Conservation (phyloP, 441 rosid genomes). For the Adansonia gregorii region DNA sequence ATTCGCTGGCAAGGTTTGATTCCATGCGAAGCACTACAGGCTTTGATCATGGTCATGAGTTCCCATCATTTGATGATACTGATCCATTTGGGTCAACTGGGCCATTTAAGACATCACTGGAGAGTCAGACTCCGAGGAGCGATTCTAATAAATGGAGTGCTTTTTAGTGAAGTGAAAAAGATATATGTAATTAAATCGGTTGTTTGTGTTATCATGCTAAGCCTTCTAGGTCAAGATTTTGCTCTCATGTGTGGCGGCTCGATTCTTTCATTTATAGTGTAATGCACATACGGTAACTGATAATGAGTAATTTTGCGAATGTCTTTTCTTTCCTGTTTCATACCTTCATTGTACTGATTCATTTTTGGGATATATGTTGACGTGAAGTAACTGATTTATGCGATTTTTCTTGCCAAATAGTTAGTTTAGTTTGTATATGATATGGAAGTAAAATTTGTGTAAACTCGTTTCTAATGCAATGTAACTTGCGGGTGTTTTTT, state of each 20-base stretch:
- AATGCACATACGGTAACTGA: slow-evolving; percentile 26
- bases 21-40: slow-evolving; percentile 57
- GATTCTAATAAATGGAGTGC: slow-evolving; percentile 72
- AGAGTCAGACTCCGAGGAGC: slow-evolving; percentile 46
- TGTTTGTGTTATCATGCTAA: slow-evolving; percentile 18
- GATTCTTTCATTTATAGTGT: slow-evolving; percentile 33
- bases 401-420: not conserved
- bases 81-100: slow-evolving; percentile 79
- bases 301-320: slow-evolving; percentile 31
- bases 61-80: slow-evolving; percentile 65
- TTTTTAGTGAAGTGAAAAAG: slow-evolving; percentile 41
- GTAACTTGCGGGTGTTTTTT: not conserved
- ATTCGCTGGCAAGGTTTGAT: slow-evolving; percentile 65
- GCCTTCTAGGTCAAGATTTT: slow-evolving; percentile 28
- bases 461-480: slow-evolving; percentile 3
- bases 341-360: not conserved
- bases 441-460: not conserved
- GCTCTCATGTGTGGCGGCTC: slow-evolving; percentile 25
- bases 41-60: slow-evolving; percentile 54
- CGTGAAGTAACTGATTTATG: too few species aligned
- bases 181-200: not conserved
- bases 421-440: not conserved
- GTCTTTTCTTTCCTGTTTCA: not conserved
- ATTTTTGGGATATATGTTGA: not conserved
- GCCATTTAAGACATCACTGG: slow-evolving; percentile 68